Evolutionary conservation across 2,329 filamentous ascomycete genomes (phyloP), one percentile per base, ranked within the genome.

Genomic region (Mycosphaerella sp.): DNA sequence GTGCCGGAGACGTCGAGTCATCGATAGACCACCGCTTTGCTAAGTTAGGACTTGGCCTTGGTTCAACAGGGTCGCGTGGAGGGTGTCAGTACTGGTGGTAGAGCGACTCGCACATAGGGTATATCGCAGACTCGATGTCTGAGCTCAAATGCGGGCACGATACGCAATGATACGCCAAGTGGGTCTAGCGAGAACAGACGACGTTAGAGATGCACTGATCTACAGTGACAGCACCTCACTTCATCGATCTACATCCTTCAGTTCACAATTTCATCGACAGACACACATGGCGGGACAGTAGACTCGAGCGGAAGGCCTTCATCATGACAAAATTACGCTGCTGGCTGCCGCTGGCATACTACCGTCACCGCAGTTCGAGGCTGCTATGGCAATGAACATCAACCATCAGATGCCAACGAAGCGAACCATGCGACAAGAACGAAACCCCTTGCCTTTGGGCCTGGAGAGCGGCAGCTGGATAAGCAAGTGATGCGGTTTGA

Each of bases 121-220:
- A n/a, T n/a, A n/a, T n/a, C n/a, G n/a, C n/a, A n/a, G n/a, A n/a
- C 30, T 34, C 30, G 13, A 12, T 12, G 10, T 34, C 30, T 12
- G 30, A 34, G 30, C 30, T 34, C 30, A 12, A 34, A 12, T 34
- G 30, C 30, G 30, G 30, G 30, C 30, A 34, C 30, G 10, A n/a
- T n/a, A 34, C 30, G 6, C 10, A 4, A 34, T 8, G 30, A 34
- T 12, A 34, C 30, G 30, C 10, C 30, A 34, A 9, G 30, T 34
- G 30, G 30, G 13, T 34, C 43, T 36, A 9, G 17, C 18, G 32
- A 17, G 27, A 36, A 44, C 27, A 36, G 32, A 17, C 18, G 43
- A 34, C 30, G 30, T 34, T 34, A 5, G 30, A 34, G 7, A 27
- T 36, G 43, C 43, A 37, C 43, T 37, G 43, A 45, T 45, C 43